These are phyloP conservation scores for Collybia sp. DNA, from an alignment of 768 basidiomycete species.

Conservation along the genomic window DNA sequence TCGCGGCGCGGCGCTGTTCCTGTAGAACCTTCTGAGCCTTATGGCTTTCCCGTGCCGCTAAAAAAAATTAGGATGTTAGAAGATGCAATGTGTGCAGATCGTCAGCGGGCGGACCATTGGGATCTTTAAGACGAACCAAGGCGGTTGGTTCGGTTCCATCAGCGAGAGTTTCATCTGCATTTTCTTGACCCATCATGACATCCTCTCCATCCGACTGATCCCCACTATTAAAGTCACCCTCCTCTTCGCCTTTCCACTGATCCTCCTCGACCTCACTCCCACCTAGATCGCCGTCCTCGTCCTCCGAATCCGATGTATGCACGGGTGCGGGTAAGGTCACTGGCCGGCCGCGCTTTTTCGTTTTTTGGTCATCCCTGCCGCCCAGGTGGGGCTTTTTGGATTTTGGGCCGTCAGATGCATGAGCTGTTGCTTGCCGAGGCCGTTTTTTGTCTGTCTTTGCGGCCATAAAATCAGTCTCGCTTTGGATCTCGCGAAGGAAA, in stretches of 20 bases:
- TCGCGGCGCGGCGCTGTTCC: slow-evolving; percentile 69
- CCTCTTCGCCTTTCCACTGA: slow-evolving; percentile 28
- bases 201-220: slow-evolving; percentile 27
- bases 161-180: slow-evolving; percentile 15
- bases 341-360: slow-evolving; percentile 44
- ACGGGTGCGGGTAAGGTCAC: slow-evolving; percentile 40
- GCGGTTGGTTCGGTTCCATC: neutral
- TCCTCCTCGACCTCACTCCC: slow-evolving; percentile 25
- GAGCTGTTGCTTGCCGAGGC: slow-evolving; percentile 32
- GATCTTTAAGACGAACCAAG: slow-evolving; percentile 37
- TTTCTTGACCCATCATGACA: slow-evolving; percentile 24
- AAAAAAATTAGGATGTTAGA: slow-evolving; percentile 1
- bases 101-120: slow-evolving; percentile 43
- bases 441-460: slow-evolving; percentile 49
- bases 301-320: slow-evolving; percentile 34
- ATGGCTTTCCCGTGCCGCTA: slow-evolving; percentile 67
- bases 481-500: neutral
- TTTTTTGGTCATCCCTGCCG: slow-evolving; percentile 14
- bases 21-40: slow-evolving; percentile 63
- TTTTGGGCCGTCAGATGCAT: slow-evolving; percentile 41
- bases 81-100: slow-evolving; percentile 2
- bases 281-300: slow-evolving; percentile 23
- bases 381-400: slow-evolving; percentile 48
- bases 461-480: no score
- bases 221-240: slow-evolving; percentile 25